Percentiles rank a stretch among this genome's conserved stretches.
Evolutionary conservation across 2,329 filamentous ascomycete species (phyloP).

Genomic region (Aspergillus eucalypticola): DNA sequence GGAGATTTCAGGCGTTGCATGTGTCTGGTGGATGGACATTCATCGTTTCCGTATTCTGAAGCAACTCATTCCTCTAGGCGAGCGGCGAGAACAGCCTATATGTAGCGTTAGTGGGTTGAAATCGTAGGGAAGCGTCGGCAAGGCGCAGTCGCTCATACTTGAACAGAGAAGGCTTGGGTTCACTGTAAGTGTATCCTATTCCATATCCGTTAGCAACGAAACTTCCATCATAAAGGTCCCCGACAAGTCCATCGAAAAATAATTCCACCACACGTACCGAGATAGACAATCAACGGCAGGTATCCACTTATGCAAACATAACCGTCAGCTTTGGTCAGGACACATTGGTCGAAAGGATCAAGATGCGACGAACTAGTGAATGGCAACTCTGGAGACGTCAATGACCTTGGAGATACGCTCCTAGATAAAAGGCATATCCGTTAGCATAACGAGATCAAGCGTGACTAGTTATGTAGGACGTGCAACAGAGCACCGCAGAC

Average conservation of each 20-base stretch:
- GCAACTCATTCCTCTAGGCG: slow-evolving; percentile 32
- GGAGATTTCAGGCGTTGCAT: not conserved
- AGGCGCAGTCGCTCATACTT: slow-evolving; percentile 52
- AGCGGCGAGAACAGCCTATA: slow-evolving; percentile 46
- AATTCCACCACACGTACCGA: slow-evolving; percentile 61
- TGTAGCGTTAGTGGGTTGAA: slow-evolving; percentile 17
- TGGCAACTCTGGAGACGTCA: slow-evolving; percentile 86
- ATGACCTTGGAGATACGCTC: slow-evolving; percentile 98
- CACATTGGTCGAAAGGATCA: not conserved
- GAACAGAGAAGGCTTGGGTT: slow-evolving; percentile 80
- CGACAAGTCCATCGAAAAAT: no score
- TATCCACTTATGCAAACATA: slow-evolving; percentile 68
- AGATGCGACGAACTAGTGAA: slow-evolving; percentile 77
- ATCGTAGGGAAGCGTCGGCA: not conserved
- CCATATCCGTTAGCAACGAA: slow-evolving; percentile 17
- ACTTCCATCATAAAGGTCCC: not conserved
- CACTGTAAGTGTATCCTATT: slow-evolving; percentile 87
- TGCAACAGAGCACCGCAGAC: slow-evolving; percentile 12
- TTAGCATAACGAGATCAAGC: slow-evolving; percentile 14
- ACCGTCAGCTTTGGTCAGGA: slow-evolving; percentile 21
- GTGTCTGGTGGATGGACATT: no score
- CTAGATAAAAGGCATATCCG: slow-evolving; percentile 49
- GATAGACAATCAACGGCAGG: slow-evolving; percentile 92
- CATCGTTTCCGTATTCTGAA: not conserved
- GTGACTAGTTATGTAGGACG: not conserved